Evolutionary conservation across 2,329 filamentous ascomycete species (phyloP), one percentile per base, ranked within the genome.

Genomic region (Cordyceps farinosa): DNA sequence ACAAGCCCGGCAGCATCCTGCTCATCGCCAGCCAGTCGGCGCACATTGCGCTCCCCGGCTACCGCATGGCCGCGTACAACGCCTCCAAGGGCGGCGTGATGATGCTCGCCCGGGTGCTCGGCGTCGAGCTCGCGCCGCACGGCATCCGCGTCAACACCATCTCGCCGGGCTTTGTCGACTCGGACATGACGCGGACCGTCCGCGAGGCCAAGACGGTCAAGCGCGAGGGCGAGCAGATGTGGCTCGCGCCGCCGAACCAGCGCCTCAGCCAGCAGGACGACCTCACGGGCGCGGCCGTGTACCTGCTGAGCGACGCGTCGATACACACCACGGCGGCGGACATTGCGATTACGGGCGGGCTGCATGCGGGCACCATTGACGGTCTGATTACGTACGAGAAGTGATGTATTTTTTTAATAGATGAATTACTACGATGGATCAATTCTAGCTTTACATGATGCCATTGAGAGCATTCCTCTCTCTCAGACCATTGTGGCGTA

Each of bases 331-430:
- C 78, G 0, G 77, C 74, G 1, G 72, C 76, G 2, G 79, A 81
- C 64, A 78, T 81, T 63, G 70, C 71, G 3, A 78, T 81, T 30
- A 79, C 77, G 1, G 79, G 80, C 3, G 80, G 78, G 1, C 59
- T 80, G 13, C 76, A 78, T 66, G 72, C 69, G 9, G 77, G 76
- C 2, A 75, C 73, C 1, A 76, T 76, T 57, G 72, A 75, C 62
- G 74, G 74, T 0, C 53, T 76, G 27, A 75, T 76, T 51, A 73
- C 71, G 48, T 76, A 76, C 38, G 73, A 74, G 10, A 15, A n/a
- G 4, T 50, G 34, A 52, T n/a, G n/a, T n/a, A n/a, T 10, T 38
- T 38, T 38, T 3, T 6, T 5, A 9, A 34, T 6, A 34, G 9
- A 9, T 34, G 34, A 34, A 34, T 34, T 9, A 34, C 32, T 45